phyloP scores from a whole-genome alignment of 2,329 filamentous ascomycete species.

The Paramyrothecium roridum region DNA sequence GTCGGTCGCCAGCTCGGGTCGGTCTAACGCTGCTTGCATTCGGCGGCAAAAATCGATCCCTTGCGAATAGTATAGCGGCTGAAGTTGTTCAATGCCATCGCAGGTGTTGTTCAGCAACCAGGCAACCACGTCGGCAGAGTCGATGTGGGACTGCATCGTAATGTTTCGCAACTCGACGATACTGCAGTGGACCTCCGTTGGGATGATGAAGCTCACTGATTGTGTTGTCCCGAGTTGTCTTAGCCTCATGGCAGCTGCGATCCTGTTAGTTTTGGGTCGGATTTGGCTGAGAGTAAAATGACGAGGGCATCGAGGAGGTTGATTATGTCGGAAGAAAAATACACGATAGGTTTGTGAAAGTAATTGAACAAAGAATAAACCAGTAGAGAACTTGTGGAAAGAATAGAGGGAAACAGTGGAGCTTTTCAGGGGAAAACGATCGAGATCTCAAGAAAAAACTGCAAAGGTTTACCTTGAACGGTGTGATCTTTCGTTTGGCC shows the following conservation, averaged over 20 bases:
- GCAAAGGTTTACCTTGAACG: conserved; percentile 39
- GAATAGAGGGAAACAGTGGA: too few species aligned
- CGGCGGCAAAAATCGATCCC: conserved; percentile 57
- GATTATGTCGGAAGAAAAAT: too few species aligned
- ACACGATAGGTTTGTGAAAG: too few species aligned
- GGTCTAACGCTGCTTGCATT: conserved; percentile 41
- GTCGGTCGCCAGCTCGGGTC: conserved; percentile 39
- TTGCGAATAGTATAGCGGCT: conserved; percentile 56
- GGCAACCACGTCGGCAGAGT: conserved; percentile 18
- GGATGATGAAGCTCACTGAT: conserved; percentile 50
- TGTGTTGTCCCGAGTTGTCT: conserved; percentile 55
- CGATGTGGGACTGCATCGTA: conserved; percentile 15
- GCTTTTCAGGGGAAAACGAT: neutral
- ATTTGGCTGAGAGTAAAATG: too few species aligned
- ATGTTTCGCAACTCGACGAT: conserved; percentile 44
- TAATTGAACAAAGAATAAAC: too few species aligned
- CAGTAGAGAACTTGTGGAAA: too few species aligned
- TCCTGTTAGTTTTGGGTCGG: conserved; percentile 4
- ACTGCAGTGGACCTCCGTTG: conserved; percentile 59
- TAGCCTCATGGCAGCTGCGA: conserved; percentile 58
- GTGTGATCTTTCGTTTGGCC: conserved; percentile 59
- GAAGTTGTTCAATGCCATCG: conserved; percentile 53
- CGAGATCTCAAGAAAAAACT: too few species aligned
- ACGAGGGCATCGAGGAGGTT: neutral
- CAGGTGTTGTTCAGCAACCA: conserved; percentile 67